Evolutionary conservation across 2,329 filamentous ascomycete species (phyloP).

Genomic region (Grosmannia huntii): DNA sequence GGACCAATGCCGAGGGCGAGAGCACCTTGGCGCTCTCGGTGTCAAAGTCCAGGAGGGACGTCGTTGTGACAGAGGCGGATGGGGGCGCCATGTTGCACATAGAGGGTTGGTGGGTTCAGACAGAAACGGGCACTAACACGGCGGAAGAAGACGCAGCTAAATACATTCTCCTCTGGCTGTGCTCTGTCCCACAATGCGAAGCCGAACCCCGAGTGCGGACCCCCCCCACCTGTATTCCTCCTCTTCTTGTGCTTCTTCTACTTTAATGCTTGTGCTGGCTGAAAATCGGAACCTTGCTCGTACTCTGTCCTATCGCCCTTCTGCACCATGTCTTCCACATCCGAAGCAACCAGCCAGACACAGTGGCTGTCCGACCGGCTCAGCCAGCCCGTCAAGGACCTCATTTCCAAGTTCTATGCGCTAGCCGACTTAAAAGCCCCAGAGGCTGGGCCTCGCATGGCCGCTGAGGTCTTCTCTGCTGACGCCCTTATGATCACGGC

Average conservation of each 20-base stretch:
- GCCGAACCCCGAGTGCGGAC: not conserved
- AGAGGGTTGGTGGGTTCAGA: not conserved
- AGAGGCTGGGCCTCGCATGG: slow-evolving; percentile 1
- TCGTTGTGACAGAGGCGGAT: not conserved
- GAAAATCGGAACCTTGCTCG: no score
- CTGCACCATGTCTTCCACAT: not conserved
- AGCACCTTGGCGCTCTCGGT: not conserved
- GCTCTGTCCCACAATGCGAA: not conserved
- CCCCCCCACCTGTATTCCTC: not conserved
- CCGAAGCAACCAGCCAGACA: not conserved
- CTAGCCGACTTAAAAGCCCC: not conserved
- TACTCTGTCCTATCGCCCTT: not conserved
- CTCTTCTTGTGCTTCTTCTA: not conserved
- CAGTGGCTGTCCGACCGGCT: not conserved
- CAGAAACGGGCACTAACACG: not conserved
- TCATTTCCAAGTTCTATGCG: not conserved
- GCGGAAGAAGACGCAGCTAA: not conserved
- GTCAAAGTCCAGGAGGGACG: not conserved
- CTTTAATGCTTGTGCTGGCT: no score
- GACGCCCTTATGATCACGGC: not conserved
- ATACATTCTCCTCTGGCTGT: not conserved
- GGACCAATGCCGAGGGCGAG: slow-evolving; percentile 3
- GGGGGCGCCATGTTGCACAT: not conserved
- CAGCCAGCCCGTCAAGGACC: not conserved
- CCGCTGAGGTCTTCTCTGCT: not conserved